A percentile compares a stretch with the other conserved stretches of the same genome.
These are phyloP conservation scores for Capsicum chinense DNA, from an alignment of 257 asterid genomes.

Conservation along the genomic window DNA sequence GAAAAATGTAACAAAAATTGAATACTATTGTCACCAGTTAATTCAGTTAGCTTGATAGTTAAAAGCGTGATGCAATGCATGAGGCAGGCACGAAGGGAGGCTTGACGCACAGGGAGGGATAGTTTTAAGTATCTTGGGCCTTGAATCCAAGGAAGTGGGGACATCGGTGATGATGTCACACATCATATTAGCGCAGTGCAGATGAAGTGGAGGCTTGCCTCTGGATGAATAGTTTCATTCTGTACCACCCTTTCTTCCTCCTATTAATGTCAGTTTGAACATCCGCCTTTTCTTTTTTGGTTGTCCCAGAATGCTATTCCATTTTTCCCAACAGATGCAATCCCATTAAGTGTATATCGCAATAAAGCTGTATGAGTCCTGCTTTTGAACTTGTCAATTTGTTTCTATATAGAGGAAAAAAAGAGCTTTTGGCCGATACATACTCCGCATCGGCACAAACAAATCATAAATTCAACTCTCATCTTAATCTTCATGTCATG, in stretches of 20 bases:
- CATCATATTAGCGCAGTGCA: no score
- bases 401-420: not conserved
- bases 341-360: not conserved
- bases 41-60: not conserved
- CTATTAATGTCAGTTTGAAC: not conserved
- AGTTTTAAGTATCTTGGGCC: no score
- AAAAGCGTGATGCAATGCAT: not conserved
- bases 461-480: not conserved
- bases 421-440: not conserved
- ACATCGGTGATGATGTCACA: no score
- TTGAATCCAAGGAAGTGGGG: no score
- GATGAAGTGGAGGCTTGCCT: no score
- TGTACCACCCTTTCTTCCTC: not conserved
- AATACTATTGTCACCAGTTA: not conserved
- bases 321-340: not conserved
- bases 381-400: conserved; percentile 6
- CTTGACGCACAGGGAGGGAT: no score
- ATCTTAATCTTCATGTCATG: not conserved
- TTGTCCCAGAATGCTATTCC: not conserved
- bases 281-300: not conserved
- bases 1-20: not conserved
- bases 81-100: no score
- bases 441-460: not conserved
- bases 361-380: not conserved
- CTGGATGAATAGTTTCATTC: conserved; percentile 13